Conservation (phyloP, 176 grass and related monocot genomes). For the Phoenix roebelenii region DNA sequence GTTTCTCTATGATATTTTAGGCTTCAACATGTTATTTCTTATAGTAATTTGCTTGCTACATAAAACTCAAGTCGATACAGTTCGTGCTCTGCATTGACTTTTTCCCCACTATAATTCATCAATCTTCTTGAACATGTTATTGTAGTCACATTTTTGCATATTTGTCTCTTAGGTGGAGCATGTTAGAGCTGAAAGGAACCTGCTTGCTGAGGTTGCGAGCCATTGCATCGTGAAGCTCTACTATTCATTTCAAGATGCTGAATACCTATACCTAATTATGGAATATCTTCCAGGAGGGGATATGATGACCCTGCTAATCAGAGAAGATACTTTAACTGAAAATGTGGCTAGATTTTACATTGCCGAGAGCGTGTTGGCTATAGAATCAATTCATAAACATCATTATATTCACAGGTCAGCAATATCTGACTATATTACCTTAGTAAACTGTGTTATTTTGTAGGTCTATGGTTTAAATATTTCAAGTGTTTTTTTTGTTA, state of each 20-base stretch:
- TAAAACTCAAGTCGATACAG: too few species aligned
- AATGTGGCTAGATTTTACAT: conserved; percentile 87
- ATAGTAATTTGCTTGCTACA: too few species aligned
- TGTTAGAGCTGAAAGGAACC: conserved; percentile 98
- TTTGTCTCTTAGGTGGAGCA: conserved; percentile 63
- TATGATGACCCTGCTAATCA: conserved; percentile 96
- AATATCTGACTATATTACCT: background rate
- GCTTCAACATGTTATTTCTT: too few species aligned
- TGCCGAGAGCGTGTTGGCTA: conserved; percentile 87
- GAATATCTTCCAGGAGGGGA: conserved; percentile 96
- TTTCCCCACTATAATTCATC: too few species aligned
- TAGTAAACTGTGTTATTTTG: too few species aligned
- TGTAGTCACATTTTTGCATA: background rate
- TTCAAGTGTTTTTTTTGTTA: background rate
- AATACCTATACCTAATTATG: conserved; percentile 93
- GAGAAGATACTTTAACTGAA: conserved; percentile 92
- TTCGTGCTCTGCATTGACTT: too few species aligned
- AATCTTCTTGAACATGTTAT: background rate
- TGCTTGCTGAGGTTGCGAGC: conserved; percentile 93
- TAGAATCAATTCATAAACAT: conserved; percentile 96
- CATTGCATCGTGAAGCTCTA: conserved; percentile 96
- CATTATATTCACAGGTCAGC: conserved; percentile 94
- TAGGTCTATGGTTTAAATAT: too few species aligned
- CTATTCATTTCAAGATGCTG: conserved; percentile 91
- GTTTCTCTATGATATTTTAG: too few species aligned